Base-by-base conservation (phyloP, 1,284 basidiomycete species). In the Xanthoconium separans region DNA sequence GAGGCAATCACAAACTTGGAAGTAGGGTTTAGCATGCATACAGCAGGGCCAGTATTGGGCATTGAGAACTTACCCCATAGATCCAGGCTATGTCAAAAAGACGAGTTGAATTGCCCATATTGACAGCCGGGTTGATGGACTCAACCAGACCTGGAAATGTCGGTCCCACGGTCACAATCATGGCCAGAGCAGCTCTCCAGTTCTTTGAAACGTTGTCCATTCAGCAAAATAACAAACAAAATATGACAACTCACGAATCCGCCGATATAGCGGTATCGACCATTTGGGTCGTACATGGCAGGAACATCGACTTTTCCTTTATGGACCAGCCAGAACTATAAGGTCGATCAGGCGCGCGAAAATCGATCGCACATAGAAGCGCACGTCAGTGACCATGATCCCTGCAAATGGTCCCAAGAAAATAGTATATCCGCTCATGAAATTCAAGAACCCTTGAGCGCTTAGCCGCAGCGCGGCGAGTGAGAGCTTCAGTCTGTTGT, bases 321-420 rank as follows among this genome's bases (percentile, higher is more conserved):
- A 62, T 87, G 86, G 5, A 89, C 71, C 29, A 89, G 62, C 84
- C 82, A 87, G 61, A 84, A 87, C 84, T 87, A 53, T 15, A 33
- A 47, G 33, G 30, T 33, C 9, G 12, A 52, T 58, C 43, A 53
- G 49, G 31, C 16, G 29, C 45, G 33, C 50, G 47, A 12, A 51
- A 47, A n/a, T 54, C 27, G 40, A 46, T 15, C 24, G 20, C 18
- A n/a, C n/a, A 57, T 48, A 22, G 41, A 24, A 27, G 70, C 79
- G 64, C 58, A 87, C 85, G 65, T 88, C 85, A 20, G 79, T 77
- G n/a, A 85, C 74, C 83, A 88, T 87, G 58, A 88, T 82, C 24
- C 82, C 87, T 34, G 85, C 84, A 61, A 89, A 85, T 6, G 87
- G 85, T 2, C 85, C 87, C 27, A 89, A 70, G 67, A 88, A 86